Percentiles rank a stretch among this genome's conserved stretches.
Evolutionary conservation across 192 early-diverging fungal species (phyloP).

Genomic region (Backusella mclennaniae): DNA sequence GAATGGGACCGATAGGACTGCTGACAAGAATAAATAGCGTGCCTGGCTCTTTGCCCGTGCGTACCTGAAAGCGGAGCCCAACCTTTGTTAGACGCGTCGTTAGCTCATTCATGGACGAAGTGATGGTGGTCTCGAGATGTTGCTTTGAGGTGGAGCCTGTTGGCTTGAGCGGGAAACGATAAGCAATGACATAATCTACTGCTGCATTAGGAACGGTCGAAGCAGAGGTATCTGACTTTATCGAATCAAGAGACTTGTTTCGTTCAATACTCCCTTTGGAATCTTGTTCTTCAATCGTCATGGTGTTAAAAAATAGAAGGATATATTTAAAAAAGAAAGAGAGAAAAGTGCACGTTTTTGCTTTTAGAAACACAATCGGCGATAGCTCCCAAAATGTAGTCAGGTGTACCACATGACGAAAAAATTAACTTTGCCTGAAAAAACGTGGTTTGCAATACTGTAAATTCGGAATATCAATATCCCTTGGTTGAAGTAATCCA

Average conservation of each 20-base stretch:
- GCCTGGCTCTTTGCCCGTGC: constrained; percentile 45
- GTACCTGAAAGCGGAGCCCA: constrained; percentile 63
- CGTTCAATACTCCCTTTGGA: background rate
- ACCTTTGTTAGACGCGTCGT: constrained; percentile 54
- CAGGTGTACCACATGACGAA: background rate
- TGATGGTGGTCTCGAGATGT: constrained; percentile 30
- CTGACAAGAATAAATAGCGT: constrained; percentile 66
- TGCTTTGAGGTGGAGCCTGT: background rate
- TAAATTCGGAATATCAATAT: no score
- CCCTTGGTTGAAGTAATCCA: no score
- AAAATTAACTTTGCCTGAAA: background rate
- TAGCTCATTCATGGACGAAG: constrained; percentile 51
- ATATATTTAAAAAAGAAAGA: background rate
- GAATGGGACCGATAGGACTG: constrained; percentile 47
- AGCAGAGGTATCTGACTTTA: background rate
- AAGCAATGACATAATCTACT: constrained; percentile 18
- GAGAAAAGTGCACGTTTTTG: background rate
- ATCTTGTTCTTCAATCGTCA: background rate
- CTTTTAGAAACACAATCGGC: background rate
- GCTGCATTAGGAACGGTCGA: background rate
- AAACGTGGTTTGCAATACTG: no score
- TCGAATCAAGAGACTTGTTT: background rate
- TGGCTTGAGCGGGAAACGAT: background rate
- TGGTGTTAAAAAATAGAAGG: background rate
- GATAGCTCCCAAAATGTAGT: background rate